A percentile compares a stretch with the other conserved stretches of the same genome.
Evolutionary conservation across 257 asterid species (phyloP).

Genomic region (Anisodus tanguticus): DNA sequence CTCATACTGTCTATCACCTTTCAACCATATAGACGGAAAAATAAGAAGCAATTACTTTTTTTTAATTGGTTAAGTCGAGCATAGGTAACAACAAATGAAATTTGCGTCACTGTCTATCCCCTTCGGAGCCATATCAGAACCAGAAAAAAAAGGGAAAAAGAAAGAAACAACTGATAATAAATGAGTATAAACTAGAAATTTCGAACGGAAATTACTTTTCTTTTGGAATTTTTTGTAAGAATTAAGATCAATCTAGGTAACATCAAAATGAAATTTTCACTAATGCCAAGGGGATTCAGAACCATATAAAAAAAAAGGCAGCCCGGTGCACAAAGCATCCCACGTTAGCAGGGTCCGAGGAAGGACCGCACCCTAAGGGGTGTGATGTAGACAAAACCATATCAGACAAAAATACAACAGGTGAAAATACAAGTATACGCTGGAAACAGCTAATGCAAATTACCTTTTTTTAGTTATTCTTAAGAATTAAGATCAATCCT

Average conservation of each 20-base stretch:
- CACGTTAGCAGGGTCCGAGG: no score
- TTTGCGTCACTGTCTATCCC: not conserved
- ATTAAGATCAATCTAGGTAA: not conserved
- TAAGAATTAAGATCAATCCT: not conserved
- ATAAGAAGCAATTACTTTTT: not conserved
- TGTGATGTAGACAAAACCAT: not conserved
- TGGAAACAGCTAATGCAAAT: not conserved
- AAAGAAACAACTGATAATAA: not conserved
- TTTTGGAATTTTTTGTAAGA: not conserved
- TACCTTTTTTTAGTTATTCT: not conserved
- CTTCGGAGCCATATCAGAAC: not conserved
- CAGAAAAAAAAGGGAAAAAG: not conserved
- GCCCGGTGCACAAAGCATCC: no score
- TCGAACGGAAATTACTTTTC: not conserved
- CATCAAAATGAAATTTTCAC: constrained; percentile 7
- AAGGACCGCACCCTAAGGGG: no score
- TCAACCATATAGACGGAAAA: constrained; percentile 1
- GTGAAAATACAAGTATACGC: not conserved
- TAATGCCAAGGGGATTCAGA: not conserved
- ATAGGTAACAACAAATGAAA: not conserved
- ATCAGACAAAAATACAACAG: not conserved
- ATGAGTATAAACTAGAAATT: not conserved
- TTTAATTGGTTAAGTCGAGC: not conserved
- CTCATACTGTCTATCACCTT: not conserved
- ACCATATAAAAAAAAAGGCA: not conserved